These are phyloP conservation scores for Diaporthe citri DNA, from an alignment of 2,329 filamentous ascomycete species.

Conservation along the genomic window DNA sequence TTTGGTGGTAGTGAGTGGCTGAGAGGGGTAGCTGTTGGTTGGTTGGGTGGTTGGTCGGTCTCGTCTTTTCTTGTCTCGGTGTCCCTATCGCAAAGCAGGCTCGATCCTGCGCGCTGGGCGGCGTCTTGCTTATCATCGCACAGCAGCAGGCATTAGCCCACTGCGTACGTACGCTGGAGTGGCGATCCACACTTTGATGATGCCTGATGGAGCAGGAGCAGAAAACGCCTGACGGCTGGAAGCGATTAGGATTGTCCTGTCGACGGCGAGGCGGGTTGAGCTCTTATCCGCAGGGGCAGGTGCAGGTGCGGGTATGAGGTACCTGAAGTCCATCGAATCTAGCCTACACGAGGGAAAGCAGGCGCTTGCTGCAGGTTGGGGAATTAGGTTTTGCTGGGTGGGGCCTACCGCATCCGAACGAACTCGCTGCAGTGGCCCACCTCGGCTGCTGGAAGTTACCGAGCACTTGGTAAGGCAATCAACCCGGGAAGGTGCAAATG, in stretches of 20 bases:
- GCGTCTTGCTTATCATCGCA: constrained; percentile 19
- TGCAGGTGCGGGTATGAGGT: not conserved
- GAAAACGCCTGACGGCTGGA: not conserved
- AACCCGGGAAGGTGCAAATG: constrained; percentile 21
- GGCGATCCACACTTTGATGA: not conserved
- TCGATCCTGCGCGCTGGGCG: not conserved
- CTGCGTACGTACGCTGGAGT: not conserved
- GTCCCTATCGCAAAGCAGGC: constrained; percentile 8
- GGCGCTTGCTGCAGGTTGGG: constrained; percentile 18
- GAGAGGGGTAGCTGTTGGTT: not conserved
- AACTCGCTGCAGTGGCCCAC: constrained; percentile 11
- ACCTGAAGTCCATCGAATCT: not conserved
- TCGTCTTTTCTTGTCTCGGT: not conserved
- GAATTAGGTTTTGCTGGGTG: constrained; percentile 29
- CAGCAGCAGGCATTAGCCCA: not conserved
- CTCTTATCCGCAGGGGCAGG: not conserved
- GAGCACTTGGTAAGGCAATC: constrained; percentile 23
- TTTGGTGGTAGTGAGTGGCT: constrained; percentile 8
- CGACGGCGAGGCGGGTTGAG: not conserved
- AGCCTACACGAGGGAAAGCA: not conserved
- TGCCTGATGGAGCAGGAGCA: constrained; percentile 15
- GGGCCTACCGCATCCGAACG: constrained; percentile 11
- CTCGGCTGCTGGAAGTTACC: constrained; percentile 28
- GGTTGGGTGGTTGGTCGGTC: not conserved
- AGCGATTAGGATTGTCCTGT: not conserved